Evolutionary conservation across 2,329 filamentous ascomycete genomes (phyloP), one percentile per base, ranked within the genome.

Genomic region (Camillea tinctor): DNA sequence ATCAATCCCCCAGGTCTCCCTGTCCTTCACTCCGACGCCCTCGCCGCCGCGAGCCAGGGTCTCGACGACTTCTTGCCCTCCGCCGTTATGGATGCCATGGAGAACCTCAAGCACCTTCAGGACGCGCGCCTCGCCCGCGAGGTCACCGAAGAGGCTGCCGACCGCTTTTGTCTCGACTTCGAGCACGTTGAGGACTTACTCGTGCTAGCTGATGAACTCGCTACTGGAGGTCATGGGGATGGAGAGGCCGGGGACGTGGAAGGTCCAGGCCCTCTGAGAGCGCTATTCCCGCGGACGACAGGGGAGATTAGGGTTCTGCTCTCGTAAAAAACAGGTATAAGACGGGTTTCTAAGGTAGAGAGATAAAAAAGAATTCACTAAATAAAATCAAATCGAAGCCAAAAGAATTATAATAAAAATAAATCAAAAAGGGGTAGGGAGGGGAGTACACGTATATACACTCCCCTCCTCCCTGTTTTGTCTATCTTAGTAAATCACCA

Each of bases 21-120:
- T 0, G 76, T 82, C 3, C 85, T 92, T 70, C 83, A 88, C 60
- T 82, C 85, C 0, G 76, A 82, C 4, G 75, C 82, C 0, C 79
- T 98, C n/a, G 77, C 83, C 1, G 77, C 81, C 54, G 87, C 89
- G 1, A 91, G 91, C 68, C 91, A 93, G 68, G 84, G 83, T 49
- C 81, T 99, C 6, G 95, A 99, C 71, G 88, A 92, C 62, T 99
- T 98, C 76, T 80, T 99, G 22, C 93, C 95, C 0, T 96, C 92
- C 1, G 95, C 94, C 2, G 82, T 97, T 26, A 94, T 97, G 81
- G 95, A 99, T 72, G 93, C 93, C 2, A 87, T 91, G 68, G 90
- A 95, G 55, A 91, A 92, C 61, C 75, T 98, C 23, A 89, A 88
- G 64, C 80, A 85, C 50, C 77, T 99, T 1, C 87, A 90, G 63